phyloP scores from a whole-genome alignment of 306 rosid species.

The Fragaria nilgerrensis region DNA sequence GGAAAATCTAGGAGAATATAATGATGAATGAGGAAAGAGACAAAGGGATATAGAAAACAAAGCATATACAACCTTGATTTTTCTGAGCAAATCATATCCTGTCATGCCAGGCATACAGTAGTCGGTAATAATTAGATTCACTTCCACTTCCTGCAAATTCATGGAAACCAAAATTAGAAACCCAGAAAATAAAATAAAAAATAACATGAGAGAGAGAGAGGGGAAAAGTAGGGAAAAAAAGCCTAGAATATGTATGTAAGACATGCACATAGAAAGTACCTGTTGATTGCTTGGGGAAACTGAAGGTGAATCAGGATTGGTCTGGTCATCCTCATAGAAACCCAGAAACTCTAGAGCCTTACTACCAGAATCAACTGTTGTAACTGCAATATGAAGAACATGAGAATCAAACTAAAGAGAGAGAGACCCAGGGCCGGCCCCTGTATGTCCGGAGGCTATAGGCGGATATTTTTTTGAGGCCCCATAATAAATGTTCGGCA shows the following conservation, averaged over 20 bases:
- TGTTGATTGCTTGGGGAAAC: constrained; percentile 50
- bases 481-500: too few species aligned
- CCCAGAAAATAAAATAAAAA: constrained; percentile 17
- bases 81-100: constrained; percentile 91
- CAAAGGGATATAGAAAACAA: background rate
- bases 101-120: constrained; percentile 99
- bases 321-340: constrained; percentile 49
- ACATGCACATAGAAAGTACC: constrained; percentile 31
- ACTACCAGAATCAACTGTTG: constrained; percentile 95
- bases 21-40: constrained; percentile 29
- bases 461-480: too few species aligned
- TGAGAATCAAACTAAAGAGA: background rate
- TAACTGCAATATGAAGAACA: constrained; percentile 51
- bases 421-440: too few species aligned
- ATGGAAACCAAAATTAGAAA: constrained; percentile 27
- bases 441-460: too few species aligned
- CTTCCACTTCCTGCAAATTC: constrained; percentile 57
- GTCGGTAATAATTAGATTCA: constrained; percentile 82
- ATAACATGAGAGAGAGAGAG: too few species aligned
- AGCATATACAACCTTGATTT: constrained; percentile 65
- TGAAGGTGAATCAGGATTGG: constrained; percentile 43
- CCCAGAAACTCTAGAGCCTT: constrained; percentile 94
- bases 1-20: constrained; percentile 24
- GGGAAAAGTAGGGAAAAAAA: background rate
- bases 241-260: background rate